Percentiles rank a stretch among this genome's conserved stretches.
These are phyloP conservation scores for Cotoneaster glaucophyllus DNA, from an alignment of 306 rosid species.

Conservation along the genomic window DNA sequence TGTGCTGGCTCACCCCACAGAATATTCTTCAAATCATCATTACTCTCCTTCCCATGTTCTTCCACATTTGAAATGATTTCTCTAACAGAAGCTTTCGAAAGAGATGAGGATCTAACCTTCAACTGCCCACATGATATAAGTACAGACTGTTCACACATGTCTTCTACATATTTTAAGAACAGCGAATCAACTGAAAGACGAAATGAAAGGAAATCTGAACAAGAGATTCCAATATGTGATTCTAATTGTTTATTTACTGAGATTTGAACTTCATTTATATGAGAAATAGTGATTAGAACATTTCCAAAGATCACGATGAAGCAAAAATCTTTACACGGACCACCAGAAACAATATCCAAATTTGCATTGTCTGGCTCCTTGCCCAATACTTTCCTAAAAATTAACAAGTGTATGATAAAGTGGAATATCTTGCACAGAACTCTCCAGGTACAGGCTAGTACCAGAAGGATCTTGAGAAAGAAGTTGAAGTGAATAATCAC, in stretches of 20 bases:
- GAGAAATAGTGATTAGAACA: conserved; percentile 42
- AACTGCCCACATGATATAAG: conserved; percentile 67
- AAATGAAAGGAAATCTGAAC: conserved; percentile 36
- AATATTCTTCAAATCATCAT: conserved; percentile 39
- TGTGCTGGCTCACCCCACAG: conserved; percentile 61
- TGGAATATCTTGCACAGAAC: conserved; percentile 24
- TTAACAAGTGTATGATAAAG: conserved; percentile 22
- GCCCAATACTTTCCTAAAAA: conserved; percentile 19
- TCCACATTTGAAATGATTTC: conserved; percentile 24
- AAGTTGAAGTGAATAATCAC: conserved; percentile 18
- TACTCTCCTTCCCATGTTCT: conserved; percentile 28
- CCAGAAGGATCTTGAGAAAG: conserved; percentile 23
- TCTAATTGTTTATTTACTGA: conserved; percentile 42
- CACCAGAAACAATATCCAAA: conserved; percentile 29
- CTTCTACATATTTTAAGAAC: conserved; percentile 36
- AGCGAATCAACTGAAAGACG: conserved; percentile 42
- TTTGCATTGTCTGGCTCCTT: conserved; percentile 34
- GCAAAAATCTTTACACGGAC: conserved; percentile 32
- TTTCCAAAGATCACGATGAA: conserved; percentile 57
- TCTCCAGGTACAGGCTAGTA: conserved; percentile 43
- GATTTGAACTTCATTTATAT: conserved; percentile 37
- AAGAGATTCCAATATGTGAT: conserved; percentile 45
- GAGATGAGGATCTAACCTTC: conserved; percentile 46
- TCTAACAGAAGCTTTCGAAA: conserved; percentile 17
- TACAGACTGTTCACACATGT: conserved; percentile 53